Evolutionary conservation across 805 yeast species (phyloP).

Genomic region (Ogataea wickerhamii): DNA sequence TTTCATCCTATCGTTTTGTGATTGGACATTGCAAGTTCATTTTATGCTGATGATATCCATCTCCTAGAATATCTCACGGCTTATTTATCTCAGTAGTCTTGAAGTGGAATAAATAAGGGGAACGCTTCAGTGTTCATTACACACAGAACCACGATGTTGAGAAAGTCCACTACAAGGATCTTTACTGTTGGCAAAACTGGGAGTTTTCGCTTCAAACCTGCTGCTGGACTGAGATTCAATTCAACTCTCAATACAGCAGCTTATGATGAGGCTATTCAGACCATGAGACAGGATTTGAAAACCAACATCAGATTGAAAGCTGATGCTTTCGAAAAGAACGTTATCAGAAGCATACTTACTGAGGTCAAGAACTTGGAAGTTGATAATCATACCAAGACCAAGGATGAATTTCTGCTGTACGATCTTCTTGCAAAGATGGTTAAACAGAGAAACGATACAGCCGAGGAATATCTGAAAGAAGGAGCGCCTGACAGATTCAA

Average conservation of each 20-base stretch:
- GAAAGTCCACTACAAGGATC: not conserved
- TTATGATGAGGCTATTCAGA: constrained; percentile 25
- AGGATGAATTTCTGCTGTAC: constrained; percentile 32
- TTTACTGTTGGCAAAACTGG: not conserved
- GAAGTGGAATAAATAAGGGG: not conserved
- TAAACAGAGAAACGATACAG: constrained; percentile 39
- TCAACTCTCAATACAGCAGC: constrained; percentile 29
- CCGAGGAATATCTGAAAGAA: constrained; percentile 35
- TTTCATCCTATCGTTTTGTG: not conserved
- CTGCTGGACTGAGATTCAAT: constrained; percentile 20
- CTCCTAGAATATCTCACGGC: not conserved
- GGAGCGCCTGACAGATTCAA: constrained; percentile 41
- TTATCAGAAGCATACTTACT: constrained; percentile 37
- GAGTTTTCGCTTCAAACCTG: not conserved
- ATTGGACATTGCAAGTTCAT: not conserved
- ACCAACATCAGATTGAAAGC: constrained; percentile 32
- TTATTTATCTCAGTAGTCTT: not conserved
- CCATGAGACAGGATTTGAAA: constrained; percentile 33
- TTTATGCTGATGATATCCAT: not conserved
- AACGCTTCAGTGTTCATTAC: not conserved
- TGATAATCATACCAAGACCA: constrained; percentile 25
- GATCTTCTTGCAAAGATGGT: constrained; percentile 36
- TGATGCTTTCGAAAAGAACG: constrained; percentile 36
- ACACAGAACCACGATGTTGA: not conserved
- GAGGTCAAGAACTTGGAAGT: constrained; percentile 39